These are phyloP conservation scores for Urostyla sp. DNA, from an alignment of 73 alveolate genomes.

Conservation along the genomic window DNA sequence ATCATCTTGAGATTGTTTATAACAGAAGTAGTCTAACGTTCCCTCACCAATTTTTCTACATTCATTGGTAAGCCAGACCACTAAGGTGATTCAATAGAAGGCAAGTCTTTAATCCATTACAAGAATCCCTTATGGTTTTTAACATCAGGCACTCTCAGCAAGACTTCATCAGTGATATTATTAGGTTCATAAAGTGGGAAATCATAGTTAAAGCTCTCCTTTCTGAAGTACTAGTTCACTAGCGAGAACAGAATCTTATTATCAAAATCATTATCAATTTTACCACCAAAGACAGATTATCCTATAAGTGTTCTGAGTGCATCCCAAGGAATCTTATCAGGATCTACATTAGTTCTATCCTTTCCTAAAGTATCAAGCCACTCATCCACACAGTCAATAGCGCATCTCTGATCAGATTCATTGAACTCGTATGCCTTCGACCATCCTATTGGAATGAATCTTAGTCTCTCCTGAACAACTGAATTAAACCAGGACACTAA, in stretches of 20 bases:
- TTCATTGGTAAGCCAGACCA: conserved; percentile 98
- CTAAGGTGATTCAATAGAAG: conserved; percentile 93
- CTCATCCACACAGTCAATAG: conserved; percentile 98
- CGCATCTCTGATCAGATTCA: conserved; percentile 99
- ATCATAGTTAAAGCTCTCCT: conserved; percentile 79
- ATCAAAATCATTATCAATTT: conserved; percentile 99
- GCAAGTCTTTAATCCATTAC: conserved; percentile 92
- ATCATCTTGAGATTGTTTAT: conserved; percentile 76
- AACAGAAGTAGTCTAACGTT: conserved; percentile 74
- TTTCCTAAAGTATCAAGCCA: conserved; percentile 94
- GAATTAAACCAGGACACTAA: conserved; percentile 99
- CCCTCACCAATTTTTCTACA: conserved; percentile 94
- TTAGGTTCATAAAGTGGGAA: conserved; percentile 86
- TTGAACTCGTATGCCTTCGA: conserved; percentile 98
- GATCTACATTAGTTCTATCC: conserved; percentile 88
- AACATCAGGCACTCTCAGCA: conserved; percentile 90
- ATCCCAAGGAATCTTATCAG: conserved; percentile 99
- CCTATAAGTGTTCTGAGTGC: conserved; percentile 95
- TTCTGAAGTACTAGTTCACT: conserved; percentile 90
- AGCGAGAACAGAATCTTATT: conserved; percentile 92
- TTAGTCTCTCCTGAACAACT: conserved; percentile 92
- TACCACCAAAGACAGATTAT: conserved; percentile 99
- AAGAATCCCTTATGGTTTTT: conserved; percentile 81
- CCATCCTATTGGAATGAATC: conserved; percentile 99
- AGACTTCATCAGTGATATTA: conserved; percentile 62